Conservation (phyloP, 1,284 basidiomycete species). For the Trichosporon ovoides region DNA sequence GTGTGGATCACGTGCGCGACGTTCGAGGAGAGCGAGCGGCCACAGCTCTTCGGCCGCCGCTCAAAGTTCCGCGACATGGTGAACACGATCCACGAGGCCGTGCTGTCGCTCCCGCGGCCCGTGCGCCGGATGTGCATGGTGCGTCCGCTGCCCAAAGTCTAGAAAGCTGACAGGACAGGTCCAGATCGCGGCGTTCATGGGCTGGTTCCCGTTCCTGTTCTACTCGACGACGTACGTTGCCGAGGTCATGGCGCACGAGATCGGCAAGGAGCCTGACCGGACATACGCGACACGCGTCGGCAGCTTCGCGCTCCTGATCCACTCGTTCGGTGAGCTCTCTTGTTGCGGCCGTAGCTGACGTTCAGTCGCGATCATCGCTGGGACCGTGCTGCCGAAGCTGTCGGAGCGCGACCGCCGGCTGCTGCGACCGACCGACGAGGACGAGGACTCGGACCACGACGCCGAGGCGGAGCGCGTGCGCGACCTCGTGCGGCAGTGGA, state of each 20-base stretch:
- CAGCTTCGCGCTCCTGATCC: slow-evolving; percentile 81
- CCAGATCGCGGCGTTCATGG: slow-evolving; percentile 51
- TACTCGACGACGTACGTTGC: slow-evolving; percentile 91
- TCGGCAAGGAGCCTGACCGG: slow-evolving; percentile 63
- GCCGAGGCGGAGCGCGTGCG: slow-evolving; percentile 65
- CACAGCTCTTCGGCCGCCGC: slow-evolving; percentile 46
- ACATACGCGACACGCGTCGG: slow-evolving; percentile 79
- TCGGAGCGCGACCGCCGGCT: slow-evolving; percentile 71
- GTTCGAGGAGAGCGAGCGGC: slow-evolving; percentile 68
- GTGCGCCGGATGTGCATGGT: slow-evolving; percentile 85
- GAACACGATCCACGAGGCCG: slow-evolving; percentile 67
- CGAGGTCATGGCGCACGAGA: slow-evolving; percentile 79
- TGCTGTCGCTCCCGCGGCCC: slow-evolving; percentile 69
- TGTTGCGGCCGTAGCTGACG: background rate
- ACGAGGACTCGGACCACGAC: slow-evolving; percentile 54
- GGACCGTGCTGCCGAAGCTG: slow-evolving; percentile 74
- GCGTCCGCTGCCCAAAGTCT: slow-evolving; percentile 1
- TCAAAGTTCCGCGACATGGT: slow-evolving; percentile 57
- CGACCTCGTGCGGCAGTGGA: slow-evolving; percentile 70
- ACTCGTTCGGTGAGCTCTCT: slow-evolving; percentile 66
- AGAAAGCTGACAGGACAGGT: slow-evolving; percentile 28
- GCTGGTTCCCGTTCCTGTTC: slow-evolving; percentile 89
- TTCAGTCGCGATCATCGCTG: slow-evolving; percentile 63
- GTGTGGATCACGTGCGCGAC: slow-evolving; percentile 81
- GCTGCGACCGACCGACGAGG: slow-evolving; percentile 55